A percentile compares a stretch with the other conserved stretches of the same genome.
Evolutionary conservation across 2,329 filamentous ascomycete species (phyloP).

Genomic region (Ceratocystis albifundus): DNA sequence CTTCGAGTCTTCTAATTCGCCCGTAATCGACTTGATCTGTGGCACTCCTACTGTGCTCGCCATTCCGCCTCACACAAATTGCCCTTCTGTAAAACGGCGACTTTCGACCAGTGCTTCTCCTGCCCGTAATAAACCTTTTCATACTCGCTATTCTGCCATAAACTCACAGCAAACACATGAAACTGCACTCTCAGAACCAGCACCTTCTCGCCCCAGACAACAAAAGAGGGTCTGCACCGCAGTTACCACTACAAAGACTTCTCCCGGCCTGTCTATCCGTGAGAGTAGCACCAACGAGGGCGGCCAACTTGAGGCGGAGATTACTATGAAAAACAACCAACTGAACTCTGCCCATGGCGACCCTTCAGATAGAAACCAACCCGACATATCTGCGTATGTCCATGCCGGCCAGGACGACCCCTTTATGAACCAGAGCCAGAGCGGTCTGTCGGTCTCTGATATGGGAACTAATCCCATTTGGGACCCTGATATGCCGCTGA

Average conservation of each 20-base stretch:
- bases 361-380: constrained; percentile 39
- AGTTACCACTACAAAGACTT: not conserved
- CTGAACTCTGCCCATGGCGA: constrained; percentile 40
- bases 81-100: constrained; percentile 13
- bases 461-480: constrained; percentile 44
- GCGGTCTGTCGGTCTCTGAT: constrained; percentile 48
- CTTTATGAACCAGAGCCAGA: constrained; percentile 38
- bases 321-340: constrained; percentile 48
- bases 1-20: not conserved
- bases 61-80: not conserved
- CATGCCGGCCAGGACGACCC: constrained; percentile 36
- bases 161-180: not conserved
- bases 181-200: not conserved
- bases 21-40: not conserved
- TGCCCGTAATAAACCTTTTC: constrained; percentile 41
- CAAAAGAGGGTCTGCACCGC: not conserved
- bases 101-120: constrained; percentile 31
- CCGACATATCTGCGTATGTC: constrained; percentile 38
- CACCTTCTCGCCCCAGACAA: constrained; percentile 14
- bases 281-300: constrained; percentile 34
- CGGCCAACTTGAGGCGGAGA: constrained; percentile 25
- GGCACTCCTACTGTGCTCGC: constrained; percentile 9
- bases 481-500: constrained; percentile 38
- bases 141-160: constrained; percentile 35
- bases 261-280: not conserved